Base-by-base conservation (phyloP, 2,329 filamentous ascomycete genomes). In the Alternaria sp. region DNA sequence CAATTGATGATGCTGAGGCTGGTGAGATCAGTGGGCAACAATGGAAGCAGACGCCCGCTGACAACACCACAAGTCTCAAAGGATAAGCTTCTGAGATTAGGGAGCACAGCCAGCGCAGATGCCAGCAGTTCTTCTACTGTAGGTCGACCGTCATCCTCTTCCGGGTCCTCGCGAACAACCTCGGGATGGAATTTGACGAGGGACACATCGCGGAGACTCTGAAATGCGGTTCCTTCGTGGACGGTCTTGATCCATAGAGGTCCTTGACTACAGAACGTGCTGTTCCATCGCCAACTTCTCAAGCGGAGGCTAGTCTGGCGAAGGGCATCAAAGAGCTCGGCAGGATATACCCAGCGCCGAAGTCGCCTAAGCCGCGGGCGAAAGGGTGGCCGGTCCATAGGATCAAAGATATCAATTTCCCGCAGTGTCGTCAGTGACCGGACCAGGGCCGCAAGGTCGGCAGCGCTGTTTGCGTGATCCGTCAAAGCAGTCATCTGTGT, bases 1-100 rank as follows among this genome's bases (percentile, higher is more conserved):
- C 93, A 97, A 70, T 96, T 95, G 68, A 89, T 88, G 15, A 97
- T 83, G 67, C 90, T 90, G 4, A 98, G 83, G 49, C 87, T 87
- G 49, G 85, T 81, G 19, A 98, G 83, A 4, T 83, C 86, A 11
- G 81, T 84, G 1, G 94, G 93, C 7, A 97, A 81, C 5, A 87
- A 82, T 2, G 87, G 84, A n/a, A 97, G 82, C 17, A 96, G 83
- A 9, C 84, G 83, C 8, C 88, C 86, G 72, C 91, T 91, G 61
- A 93, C 86, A 32, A 92, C 84, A 3, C 89, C 90, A 46, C 90
- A 96, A 8, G 90, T 90, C 73, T 94, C 89, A 68, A 97, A 89
- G 2, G 89, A 84, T 11, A 97, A 81, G 58, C 89, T 86, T 58
- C 85, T 85, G 7, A 98, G 83, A 2, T 86, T 80, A 1, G 89